Evolutionary conservation across 192 early-diverging fungal species (phyloP).

Genomic region (Gigaspora rosea): DNA sequence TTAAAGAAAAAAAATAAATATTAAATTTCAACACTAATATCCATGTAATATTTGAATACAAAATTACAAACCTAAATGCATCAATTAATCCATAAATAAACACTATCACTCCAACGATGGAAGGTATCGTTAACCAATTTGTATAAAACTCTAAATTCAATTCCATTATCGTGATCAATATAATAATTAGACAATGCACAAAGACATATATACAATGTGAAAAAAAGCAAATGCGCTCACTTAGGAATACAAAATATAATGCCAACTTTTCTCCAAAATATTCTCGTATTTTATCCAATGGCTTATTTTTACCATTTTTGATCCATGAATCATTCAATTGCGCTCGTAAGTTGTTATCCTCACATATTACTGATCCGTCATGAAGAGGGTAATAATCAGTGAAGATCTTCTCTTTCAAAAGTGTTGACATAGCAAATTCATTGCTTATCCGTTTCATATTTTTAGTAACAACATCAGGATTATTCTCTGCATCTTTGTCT

Average conservation of each 20-base stretch:
- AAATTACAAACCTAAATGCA: not conserved
- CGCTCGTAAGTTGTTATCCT: slow-evolving; percentile 42
- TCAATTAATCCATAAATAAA: slow-evolving; percentile 53
- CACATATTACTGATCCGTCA: not conserved
- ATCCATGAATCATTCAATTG: slow-evolving; percentile 51
- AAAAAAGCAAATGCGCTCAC: slow-evolving; percentile 14
- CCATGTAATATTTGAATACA: not conserved
- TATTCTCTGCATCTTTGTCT: too few relatives aligned
- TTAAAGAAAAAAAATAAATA: not conserved
- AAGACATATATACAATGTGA: too few relatives aligned
- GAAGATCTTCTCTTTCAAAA: not conserved
- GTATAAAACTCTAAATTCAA: slow-evolving; percentile 52
- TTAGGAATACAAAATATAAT: slow-evolving; percentile 69
- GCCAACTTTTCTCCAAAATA: slow-evolving; percentile 73
- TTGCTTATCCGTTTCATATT: too few relatives aligned
- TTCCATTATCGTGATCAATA: not conserved
- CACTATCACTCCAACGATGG: slow-evolving; percentile 53
- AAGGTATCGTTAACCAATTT: slow-evolving; percentile 52
- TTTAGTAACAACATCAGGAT: too few relatives aligned
- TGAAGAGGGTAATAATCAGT: not conserved
- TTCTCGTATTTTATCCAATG: slow-evolving; percentile 48
- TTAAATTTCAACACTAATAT: not conserved
- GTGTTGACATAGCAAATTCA: not conserved
- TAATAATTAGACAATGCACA: not conserved
- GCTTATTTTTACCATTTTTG: slow-evolving; percentile 37